phyloP scores from a whole-genome alignment of 345 rosid species.

The Camelina neglecta region DNA sequence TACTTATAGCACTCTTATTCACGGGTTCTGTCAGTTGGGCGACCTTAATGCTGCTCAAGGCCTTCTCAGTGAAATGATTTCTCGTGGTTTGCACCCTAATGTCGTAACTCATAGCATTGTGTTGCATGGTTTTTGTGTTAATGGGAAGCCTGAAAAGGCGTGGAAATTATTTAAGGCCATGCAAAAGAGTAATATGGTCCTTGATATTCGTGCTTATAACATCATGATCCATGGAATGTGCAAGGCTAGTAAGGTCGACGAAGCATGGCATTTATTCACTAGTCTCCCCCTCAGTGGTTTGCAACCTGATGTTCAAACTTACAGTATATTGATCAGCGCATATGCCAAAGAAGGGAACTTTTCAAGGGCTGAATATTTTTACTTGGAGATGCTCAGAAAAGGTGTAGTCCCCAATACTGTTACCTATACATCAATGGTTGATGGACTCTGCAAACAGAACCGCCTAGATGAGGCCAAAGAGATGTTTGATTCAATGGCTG shows the following conservation, averaged over 20 bases:
- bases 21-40: neutral
- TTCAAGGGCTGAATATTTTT: neutral
- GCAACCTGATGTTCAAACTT: constrained; percentile 37
- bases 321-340: neutral
- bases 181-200: neutral
- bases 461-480: neutral
- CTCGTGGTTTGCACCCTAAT: neutral
- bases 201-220: neutral
- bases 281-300: constrained; percentile 27
- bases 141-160: neutral
- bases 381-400: neutral
- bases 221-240: constrained; percentile 47
- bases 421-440: neutral
- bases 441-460: constrained; percentile 2
- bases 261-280: constrained; percentile 24
- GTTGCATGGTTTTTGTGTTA: neutral
- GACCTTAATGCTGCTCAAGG: constrained; percentile 5
- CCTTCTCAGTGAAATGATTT: neutral
- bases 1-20: constrained; percentile 3
- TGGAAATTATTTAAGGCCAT: neutral
- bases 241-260: constrained; percentile 24
- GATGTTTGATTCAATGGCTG: constrained; percentile 4
- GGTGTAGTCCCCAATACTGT: neutral
- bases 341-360: neutral
- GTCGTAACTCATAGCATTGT: neutral